A percentile compares a stretch with the other conserved stretches of the same genome.
Evolutionary conservation across 1,139 yeast species (phyloP).

Genomic region (Candida labiduridarum): DNA sequence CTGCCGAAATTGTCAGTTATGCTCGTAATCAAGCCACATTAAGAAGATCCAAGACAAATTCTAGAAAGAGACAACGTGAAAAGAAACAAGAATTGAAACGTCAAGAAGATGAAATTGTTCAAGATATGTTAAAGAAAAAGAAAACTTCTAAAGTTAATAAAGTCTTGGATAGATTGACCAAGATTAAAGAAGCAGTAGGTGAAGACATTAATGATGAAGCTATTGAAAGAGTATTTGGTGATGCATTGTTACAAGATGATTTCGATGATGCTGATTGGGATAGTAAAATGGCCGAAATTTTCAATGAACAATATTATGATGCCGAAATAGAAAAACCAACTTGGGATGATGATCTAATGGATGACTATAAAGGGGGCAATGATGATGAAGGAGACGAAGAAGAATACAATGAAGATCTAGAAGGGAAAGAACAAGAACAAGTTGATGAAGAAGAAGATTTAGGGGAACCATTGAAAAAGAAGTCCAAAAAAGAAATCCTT

Average conservation of each 20-base stretch:
- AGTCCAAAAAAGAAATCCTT: constrained; percentile 51
- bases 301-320: constrained; percentile 77
- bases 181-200: constrained; percentile 83
- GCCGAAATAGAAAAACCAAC: constrained; percentile 51
- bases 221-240: constrained; percentile 68
- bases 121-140: constrained; percentile 68
- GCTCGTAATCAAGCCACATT: constrained; percentile 95
- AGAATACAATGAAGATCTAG: constrained; percentile 21
- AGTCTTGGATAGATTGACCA: constrained; percentile 73
- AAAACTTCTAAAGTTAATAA: constrained; percentile 76
- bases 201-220: constrained; percentile 67
- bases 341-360: constrained; percentile 38
- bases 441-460: constrained; percentile 25
- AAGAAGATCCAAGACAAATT: constrained; percentile 74
- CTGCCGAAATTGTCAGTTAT: constrained; percentile 92
- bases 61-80: constrained; percentile 84
- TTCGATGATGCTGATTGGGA: constrained; percentile 96
- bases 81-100: constrained; percentile 57
- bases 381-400: constrained; percentile 29
- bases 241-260: constrained; percentile 78
- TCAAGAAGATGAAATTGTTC: constrained; percentile 55
- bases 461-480: constrained; percentile 32
- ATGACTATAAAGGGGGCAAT: constrained; percentile 26
- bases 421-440: constrained; percentile 41
- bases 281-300: constrained; percentile 77